Conservation (phyloP, 2,329 filamentous ascomycete genomes). For the Aspergillus viridinutans region DNA sequence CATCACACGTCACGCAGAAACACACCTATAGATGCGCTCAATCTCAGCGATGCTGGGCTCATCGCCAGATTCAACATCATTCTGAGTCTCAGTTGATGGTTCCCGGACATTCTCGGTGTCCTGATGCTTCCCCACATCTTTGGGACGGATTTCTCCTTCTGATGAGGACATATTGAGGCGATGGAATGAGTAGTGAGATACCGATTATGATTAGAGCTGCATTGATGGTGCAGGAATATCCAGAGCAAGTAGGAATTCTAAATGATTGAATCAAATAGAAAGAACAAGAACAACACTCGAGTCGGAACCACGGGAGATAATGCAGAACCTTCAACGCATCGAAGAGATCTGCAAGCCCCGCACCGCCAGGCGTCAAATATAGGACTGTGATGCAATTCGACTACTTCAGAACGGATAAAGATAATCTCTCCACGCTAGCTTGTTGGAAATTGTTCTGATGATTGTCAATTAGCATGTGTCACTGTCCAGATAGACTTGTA, state of each 20-base stretch:
- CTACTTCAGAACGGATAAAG: no score
- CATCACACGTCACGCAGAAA: neutral
- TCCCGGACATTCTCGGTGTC: constrained; percentile 1
- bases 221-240: neutral
- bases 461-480: neutral
- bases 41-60: constrained; percentile 31
- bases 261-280: neutral
- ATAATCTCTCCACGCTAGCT: neutral
- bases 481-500: neutral
- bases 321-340: neutral
- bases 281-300: neutral
- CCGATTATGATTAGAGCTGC: neutral
- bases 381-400: neutral
- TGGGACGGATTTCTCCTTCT: neutral
- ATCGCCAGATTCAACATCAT: constrained; percentile 19
- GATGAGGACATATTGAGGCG: neutral
- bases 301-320: no score
- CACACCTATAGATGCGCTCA: constrained; percentile 37
- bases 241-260: no score
- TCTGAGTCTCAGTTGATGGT: constrained; percentile 3
- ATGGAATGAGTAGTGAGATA: neutral
- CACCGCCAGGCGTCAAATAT: neutral
- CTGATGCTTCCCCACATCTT: neutral
- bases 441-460: no score
- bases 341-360: neutral